Conservation (phyloP, 805 yeast genomes). For the Candida awuae region DNA sequence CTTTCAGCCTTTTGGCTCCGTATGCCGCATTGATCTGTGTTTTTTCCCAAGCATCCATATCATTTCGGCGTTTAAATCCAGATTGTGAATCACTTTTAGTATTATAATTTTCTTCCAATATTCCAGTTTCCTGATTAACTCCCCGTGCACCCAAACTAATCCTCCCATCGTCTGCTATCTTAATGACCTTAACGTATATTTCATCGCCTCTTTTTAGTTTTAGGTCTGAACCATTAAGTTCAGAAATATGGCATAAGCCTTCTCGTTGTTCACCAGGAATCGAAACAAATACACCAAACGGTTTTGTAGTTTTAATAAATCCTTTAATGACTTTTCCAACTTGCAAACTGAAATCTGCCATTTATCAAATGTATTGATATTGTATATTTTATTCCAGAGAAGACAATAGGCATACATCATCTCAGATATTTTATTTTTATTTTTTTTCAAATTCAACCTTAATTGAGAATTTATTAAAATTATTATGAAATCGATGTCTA, state of each 20-base stretch:
- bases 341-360: slow-evolving; percentile 3
- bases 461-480: too few relatives aligned
- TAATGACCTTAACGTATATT: slow-evolving; percentile 55
- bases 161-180: slow-evolving; percentile 34
- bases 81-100: neutral
- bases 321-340: slow-evolving; percentile 51
- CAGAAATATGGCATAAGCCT: slow-evolving; percentile 77
- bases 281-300: slow-evolving; percentile 74
- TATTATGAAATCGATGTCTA: too few relatives aligned
- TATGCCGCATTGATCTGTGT: slow-evolving; percentile 50
- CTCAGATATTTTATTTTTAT: too few relatives aligned
- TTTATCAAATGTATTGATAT: too few relatives aligned
- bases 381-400: too few relatives aligned
- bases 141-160: slow-evolving; percentile 62
- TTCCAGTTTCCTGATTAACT: slow-evolving; percentile 65
- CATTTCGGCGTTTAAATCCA: slow-evolving; percentile 10
- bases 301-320: slow-evolving; percentile 45
- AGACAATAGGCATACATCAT: too few relatives aligned
- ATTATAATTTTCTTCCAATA: slow-evolving; percentile 5
- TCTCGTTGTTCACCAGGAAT: slow-evolving; percentile 32
- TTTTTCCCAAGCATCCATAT: slow-evolving; percentile 74
- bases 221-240: slow-evolving; percentile 34
- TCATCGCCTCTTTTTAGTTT: slow-evolving; percentile 44
- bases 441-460: too few relatives aligned
- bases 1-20: slow-evolving; percentile 21